Conservation (phyloP, 2,329 filamentous ascomycete species). For the Tolypocladium album region DNA sequence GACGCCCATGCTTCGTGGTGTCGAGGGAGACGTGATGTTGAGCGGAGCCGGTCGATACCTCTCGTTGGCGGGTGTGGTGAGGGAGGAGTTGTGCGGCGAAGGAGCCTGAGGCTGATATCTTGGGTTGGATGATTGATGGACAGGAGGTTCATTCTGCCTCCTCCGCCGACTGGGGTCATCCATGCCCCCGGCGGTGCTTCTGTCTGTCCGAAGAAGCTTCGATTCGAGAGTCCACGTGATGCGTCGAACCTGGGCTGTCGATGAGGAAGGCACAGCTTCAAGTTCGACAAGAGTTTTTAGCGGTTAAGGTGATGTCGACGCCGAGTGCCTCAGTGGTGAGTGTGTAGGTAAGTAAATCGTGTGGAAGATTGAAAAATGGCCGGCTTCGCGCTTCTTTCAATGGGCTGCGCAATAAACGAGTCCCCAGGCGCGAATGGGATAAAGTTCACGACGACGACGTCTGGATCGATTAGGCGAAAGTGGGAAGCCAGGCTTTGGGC, state of each 20-base stretch:
- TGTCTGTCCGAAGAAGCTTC: slow-evolving; percentile 38
- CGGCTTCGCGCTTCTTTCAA: not conserved
- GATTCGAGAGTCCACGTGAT: slow-evolving; percentile 51
- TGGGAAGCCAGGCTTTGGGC: not conserved
- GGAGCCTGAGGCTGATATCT: slow-evolving; percentile 42
- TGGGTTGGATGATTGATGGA: slow-evolving; percentile 47
- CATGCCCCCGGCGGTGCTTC: slow-evolving; percentile 49
- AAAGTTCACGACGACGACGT: not conserved
- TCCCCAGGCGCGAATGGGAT: not conserved
- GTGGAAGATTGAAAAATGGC: not conserved
- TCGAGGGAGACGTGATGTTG: slow-evolving; percentile 33
- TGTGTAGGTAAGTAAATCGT: not conserved
- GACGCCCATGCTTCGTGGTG: slow-evolving; percentile 40
- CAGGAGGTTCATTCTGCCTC: slow-evolving; percentile 64
- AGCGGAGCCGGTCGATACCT: slow-evolving; percentile 39
- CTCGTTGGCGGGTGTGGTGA: slow-evolving; percentile 22
- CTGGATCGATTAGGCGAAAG: not conserved
- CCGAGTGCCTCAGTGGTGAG: not conserved
- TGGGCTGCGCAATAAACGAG: not conserved
- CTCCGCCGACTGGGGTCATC: slow-evolving; percentile 64
- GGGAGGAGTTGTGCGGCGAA: slow-evolving; percentile 30
- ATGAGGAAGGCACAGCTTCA: not conserved
- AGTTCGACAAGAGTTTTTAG: not conserved
- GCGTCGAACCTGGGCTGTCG: slow-evolving; percentile 13
- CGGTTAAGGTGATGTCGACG: not conserved